Conservation (phyloP, 192 early-diverging fungal species). For the Coemansia sp. region DNA sequence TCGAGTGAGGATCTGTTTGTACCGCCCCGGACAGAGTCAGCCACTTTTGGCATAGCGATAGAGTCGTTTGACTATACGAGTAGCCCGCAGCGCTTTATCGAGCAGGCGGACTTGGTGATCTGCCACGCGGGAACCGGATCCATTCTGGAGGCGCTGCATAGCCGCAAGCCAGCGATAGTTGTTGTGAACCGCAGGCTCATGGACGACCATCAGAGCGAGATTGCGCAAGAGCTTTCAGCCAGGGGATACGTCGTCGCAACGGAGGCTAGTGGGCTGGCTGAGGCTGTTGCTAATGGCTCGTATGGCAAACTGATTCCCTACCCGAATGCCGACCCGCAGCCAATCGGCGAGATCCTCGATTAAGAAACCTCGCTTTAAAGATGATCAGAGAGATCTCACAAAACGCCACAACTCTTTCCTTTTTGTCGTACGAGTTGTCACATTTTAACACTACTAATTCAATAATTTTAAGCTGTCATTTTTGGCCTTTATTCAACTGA, state of each 20-base stretch:
- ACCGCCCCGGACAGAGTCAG: slow-evolving; percentile 12
- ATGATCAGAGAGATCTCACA: too few relatives aligned
- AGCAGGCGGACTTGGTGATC: slow-evolving; percentile 70
- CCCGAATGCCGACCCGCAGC: slow-evolving; percentile 40
- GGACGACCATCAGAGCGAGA: slow-evolving; percentile 87
- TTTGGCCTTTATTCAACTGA: background rate
- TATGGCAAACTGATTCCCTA: slow-evolving; percentile 27
- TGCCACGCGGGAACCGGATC: slow-evolving; percentile 87
- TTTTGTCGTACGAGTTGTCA: background rate
- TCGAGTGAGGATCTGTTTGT: slow-evolving; percentile 32
- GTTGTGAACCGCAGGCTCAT: slow-evolving; percentile 77
- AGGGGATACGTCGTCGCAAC: slow-evolving; percentile 55
- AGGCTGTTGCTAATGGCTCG: slow-evolving; percentile 3
- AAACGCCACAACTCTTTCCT: too few relatives aligned
- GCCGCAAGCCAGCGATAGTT: slow-evolving; percentile 63
- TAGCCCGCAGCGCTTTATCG: slow-evolving; percentile 57
- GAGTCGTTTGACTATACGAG: slow-evolving; percentile 62
- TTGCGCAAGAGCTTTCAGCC: slow-evolving; percentile 65
- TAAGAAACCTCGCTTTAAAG: slow-evolving; percentile 22
- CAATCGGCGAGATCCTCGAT: slow-evolving; percentile 49
- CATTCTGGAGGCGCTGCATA: slow-evolving; percentile 74
- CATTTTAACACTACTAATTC: background rate
- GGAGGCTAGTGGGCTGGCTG: slow-evolving; percentile 15
- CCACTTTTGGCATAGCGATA: slow-evolving; percentile 11
- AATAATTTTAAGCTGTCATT: background rate